Evolutionary conservation across 2,329 filamentous ascomycete species (phyloP).

Genomic region (Fonsecaea pugnacius): DNA sequence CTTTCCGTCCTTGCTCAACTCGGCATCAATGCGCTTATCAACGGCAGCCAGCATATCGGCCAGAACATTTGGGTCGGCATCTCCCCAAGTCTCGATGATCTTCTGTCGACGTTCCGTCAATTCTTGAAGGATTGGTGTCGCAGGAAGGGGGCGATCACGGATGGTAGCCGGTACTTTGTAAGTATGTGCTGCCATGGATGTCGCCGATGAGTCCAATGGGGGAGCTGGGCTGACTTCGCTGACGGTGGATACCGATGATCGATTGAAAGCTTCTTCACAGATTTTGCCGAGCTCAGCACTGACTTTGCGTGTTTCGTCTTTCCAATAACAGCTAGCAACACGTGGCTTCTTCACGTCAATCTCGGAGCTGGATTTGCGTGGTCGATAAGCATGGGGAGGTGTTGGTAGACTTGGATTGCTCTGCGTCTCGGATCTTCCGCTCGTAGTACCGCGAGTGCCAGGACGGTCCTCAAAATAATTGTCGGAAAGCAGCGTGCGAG

Average conservation of each 20-base stretch:
- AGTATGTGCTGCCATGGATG: constrained; percentile 47
- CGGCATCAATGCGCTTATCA: constrained; percentile 60
- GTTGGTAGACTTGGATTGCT: constrained; percentile 48
- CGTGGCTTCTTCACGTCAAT: constrained; percentile 49
- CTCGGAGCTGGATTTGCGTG: constrained; percentile 39
- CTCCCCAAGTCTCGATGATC: constrained; percentile 57
- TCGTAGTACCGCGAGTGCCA: constrained; percentile 35
- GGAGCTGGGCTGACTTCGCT: constrained; percentile 46
- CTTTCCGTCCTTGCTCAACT: constrained; percentile 32
- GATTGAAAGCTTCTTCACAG: constrained; percentile 90
- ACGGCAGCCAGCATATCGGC: constrained; percentile 64
- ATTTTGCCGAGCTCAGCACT: constrained; percentile 85
- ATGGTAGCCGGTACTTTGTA: constrained; percentile 30
- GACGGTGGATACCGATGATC: constrained; percentile 59
- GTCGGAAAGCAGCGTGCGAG: constrained; percentile 30
- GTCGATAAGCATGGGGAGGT: constrained; percentile 46
- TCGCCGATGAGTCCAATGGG: constrained; percentile 57
- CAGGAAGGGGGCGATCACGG: constrained; percentile 50
- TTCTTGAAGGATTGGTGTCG: constrained; percentile 55
- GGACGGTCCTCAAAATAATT: constrained; percentile 39
- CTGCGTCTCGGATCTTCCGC: constrained; percentile 35
- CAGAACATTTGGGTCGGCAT: constrained; percentile 50
- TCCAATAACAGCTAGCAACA: constrained; percentile 59
- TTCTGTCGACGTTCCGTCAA: constrained; percentile 63
- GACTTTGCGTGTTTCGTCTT: constrained; percentile 80